These are phyloP conservation scores for Phalaenopsis aphrodite DNA, from an alignment of 106 monocot species.

Conservation along the genomic window DNA sequence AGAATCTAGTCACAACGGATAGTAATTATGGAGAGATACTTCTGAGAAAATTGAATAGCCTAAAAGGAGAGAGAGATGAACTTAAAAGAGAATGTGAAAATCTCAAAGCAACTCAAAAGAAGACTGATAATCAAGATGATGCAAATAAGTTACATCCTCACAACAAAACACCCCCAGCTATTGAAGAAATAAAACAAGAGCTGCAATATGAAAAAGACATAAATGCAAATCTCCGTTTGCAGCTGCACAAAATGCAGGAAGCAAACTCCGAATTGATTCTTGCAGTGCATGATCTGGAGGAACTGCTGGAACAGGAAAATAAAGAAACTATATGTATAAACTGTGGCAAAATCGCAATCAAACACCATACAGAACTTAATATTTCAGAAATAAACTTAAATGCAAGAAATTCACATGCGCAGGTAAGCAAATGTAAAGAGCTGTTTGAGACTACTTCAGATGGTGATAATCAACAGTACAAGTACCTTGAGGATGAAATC, in stretches of 20 bases:
- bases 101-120: constrained; percentile 37
- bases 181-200: constrained; percentile 85
- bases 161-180: constrained; percentile 29
- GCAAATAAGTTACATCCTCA: constrained; percentile 13
- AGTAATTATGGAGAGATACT: constrained; percentile 48
- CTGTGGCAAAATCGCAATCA: constrained; percentile 12
- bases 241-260: constrained; percentile 86
- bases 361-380: constrained; percentile 14
- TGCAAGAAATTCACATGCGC: constrained; percentile 12
- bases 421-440: constrained; percentile 21
- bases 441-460: constrained; percentile 27
- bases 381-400: constrained; percentile 12
- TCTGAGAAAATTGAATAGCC: constrained; percentile 40
- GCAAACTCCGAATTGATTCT: constrained; percentile 81
- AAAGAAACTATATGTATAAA: constrained; percentile 21
- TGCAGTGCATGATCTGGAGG: constrained; percentile 80
- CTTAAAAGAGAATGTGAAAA: constrained; percentile 66
- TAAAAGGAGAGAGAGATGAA: constrained; percentile 71
- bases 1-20: constrained; percentile 77
- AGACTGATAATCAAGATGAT: constrained; percentile 8
- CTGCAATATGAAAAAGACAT: constrained; percentile 66
- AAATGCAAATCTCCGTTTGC: constrained; percentile 70
- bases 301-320: constrained; percentile 64
- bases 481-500: constrained; percentile 70
- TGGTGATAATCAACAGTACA: constrained; percentile 34